Evolutionary conservation across 139 green algal genomes (phyloP).

Genomic region (Chlorella sp.): DNA sequence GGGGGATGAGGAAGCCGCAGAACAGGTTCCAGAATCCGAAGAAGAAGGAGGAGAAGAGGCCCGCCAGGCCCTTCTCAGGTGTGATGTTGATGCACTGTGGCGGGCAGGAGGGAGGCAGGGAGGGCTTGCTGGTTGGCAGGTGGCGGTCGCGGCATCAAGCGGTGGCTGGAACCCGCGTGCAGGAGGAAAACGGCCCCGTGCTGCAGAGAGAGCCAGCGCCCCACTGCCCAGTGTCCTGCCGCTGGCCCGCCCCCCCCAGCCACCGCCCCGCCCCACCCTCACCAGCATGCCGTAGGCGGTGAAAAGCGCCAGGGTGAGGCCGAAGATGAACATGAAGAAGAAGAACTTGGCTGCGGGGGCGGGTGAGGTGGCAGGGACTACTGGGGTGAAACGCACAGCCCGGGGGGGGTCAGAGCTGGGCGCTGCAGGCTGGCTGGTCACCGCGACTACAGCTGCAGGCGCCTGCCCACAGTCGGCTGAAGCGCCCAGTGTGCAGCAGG

Average conservation of each 20-base stretch:
- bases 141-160: no score
- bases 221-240: not conserved
- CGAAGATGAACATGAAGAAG: constrained; percentile 67
- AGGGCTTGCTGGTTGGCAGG: not conserved
- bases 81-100: constrained; percentile 32
- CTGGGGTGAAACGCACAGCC: no score
- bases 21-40: constrained; percentile 66
- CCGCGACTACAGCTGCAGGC: not conserved
- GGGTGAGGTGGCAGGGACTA: not conserved
- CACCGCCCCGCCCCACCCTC: not conserved
- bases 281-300: constrained; percentile 64
- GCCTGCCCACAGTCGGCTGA: constrained; percentile 26
- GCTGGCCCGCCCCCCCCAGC: no score
- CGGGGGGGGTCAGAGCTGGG: no score
- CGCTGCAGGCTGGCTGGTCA: not conserved
- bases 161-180: no score
- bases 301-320: constrained; percentile 64
- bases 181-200: no score
- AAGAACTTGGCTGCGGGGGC: constrained; percentile 57
- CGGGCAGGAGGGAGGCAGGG: constrained; percentile 4
- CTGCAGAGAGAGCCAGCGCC: not conserved
- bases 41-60: constrained; percentile 43
- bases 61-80: constrained; percentile 24
- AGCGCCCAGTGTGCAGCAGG: no score
- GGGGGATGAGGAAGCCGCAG: constrained; percentile 52